Base-by-base conservation (phyloP, 2,329 filamentous ascomycete genomes). In the Rhinocladiella similis region DNA sequence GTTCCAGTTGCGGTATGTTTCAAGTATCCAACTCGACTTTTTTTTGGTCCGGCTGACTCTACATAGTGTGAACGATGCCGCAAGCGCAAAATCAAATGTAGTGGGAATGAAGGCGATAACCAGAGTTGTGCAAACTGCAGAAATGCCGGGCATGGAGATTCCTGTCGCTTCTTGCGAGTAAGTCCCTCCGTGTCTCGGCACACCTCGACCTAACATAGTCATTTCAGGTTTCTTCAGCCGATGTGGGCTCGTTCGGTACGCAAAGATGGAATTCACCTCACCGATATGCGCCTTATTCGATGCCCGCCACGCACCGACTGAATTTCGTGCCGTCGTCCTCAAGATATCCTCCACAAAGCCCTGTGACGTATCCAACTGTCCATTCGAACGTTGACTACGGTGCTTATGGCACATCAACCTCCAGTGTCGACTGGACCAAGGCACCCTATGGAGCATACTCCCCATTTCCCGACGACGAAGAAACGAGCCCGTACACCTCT, bases 81-180 rank as follows among this genome's bases (percentile, higher is more conserved):
- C 59, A 92, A 93, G 75, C 84, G 93, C 57, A 97, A 97, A 79
- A 97, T 97, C 66, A 88, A 90, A 65, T 97, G 93, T 76, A 96
- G 89, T 67, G 93, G 93, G 42, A 91, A 96, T 69, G 79, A 82
- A 33, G 89, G 88, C 29, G 84, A 87, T 67, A 88, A 88, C n/a
- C 75, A 78, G 38, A 85, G 87, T n/a, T 97, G 93, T 73, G 78
- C 82, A 10, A 96, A 92, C 71, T 97, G 93, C 77, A 88, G 85
- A 67, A 84, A 80, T 59, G 87, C 92, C 50, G 88, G 88, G 12
- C 77, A 75, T 50, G 70, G 64, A 2, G 67, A 80, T 5, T 45
- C 52, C 16, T 97, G 93, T 70, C 83, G 87, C 55, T 97, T 96
- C 68, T 77, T 95, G 61, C 83, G 93, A 73, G 93, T 96, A 45